Evolutionary conservation across 306 rosid species (phyloP), one percentile per base, ranked within the genome.

Genomic region (Citrullus colocynthis): DNA sequence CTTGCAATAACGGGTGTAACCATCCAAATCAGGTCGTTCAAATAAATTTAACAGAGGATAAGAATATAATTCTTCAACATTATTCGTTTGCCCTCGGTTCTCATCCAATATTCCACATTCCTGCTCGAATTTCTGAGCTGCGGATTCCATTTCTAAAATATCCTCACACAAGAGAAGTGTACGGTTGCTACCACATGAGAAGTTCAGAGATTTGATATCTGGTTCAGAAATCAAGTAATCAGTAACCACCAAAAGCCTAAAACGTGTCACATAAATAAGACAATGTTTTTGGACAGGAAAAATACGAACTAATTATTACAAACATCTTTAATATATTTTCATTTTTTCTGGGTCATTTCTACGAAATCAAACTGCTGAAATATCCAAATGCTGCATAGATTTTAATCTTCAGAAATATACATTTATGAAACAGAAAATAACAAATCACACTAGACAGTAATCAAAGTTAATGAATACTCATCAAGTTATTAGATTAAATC

Each of bases 91-190:
- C 81, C 78, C 79, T 44, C 77, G 75, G 45, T 88, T 87, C 82
- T 86, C 90, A 80, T 83, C 80, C 37, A 79, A 69, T 58, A 85
- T 81, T 70, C 86, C 89, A 80, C 69, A 87, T 62, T 87, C 99
- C 86, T 75, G 87, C 84, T 96, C 99, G 84, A 93, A 96, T 80
- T 78, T 87, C 84, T 80, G 85, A 49, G 98, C 97, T 69, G 93
- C 93, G 82, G 86, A 87, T 90, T 96, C 99, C 96, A 96, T 76
- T 58, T 96, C 93, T 57, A 80, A 62, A 51, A 93, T 87, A 80
- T 91, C 97, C 76, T 88, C 94, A 83, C 96, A 87, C 83, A 91
- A 58, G 80, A 77, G 74, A 62, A 96, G 93, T 67, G 93, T 82
- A 74, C 61, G 72, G 21, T 85, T 84, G 72, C 85, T 82, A 67